Evolutionary conservation across 1,284 basidiomycete species (phyloP), one percentile per base, ranked within the genome.

Genomic region (Trametes pubescens): DNA sequence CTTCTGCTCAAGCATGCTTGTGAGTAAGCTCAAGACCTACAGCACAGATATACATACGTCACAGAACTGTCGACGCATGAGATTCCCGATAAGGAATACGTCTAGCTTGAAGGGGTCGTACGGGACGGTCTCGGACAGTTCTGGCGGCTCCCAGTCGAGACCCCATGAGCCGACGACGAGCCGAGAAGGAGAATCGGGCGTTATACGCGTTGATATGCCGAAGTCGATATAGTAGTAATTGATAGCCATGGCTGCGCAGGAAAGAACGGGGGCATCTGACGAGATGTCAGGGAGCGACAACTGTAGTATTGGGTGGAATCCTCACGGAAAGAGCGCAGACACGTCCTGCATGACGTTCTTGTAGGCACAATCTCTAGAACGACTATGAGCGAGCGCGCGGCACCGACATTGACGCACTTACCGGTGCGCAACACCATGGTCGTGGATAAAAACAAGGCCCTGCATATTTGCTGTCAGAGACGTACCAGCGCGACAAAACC

Each of bases 21-120:
- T 24, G 6, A 24, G 44, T 11, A 24, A 40, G 21, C 10, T 7
- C 44, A 3, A 16, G 16, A 16, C 16, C 4, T 47, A 24, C 2
- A 8, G 22, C 3, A 9, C 9, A 24, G 9, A 2, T 4, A 21
- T 26, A 47, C 44, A 9, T 14, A 47, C 44, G 7, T 47, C 24
- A 21, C 10, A 26, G 22, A 47, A 47, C 8, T 11, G 16, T 14
- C 43, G 8, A 16, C 38, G 43, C 2, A 60, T 47, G 24, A 61
- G 22, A 18, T 57, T 57, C n/a, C 55, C 61, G 14, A 62, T 38
- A 1, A 57, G 18, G 22, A 57, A 62, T 0, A 62, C 43, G 26
- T 76, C 74, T 1, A 72, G 61, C 51, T 71, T 68, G 65, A 75
- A 75, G 0, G 75, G 70, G 51, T 76, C 71, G 57, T 75, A 75